Conservation (phyloP, 257 asterid species). For the Penstemon eatonii region DNA sequence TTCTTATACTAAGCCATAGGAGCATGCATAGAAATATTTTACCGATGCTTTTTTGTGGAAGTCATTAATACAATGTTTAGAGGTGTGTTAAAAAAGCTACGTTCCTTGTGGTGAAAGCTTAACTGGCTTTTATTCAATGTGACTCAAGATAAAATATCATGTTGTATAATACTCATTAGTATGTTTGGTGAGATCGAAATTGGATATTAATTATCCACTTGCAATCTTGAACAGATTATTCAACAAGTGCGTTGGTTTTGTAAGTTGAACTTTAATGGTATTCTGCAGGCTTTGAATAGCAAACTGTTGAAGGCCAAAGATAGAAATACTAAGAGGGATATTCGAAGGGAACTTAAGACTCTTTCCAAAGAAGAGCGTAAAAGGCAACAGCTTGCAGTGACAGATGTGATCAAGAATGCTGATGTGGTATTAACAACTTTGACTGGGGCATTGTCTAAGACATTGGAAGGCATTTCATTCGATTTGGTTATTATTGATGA, state of each 20-base stretch:
- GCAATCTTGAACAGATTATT: not conserved
- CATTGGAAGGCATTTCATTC: conserved; percentile 68
- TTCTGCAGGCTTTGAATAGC: conserved; percentile 72
- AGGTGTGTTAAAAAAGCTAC: no score
- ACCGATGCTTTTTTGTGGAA: not conserved
- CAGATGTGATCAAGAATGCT: conserved; percentile 83
- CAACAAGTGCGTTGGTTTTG: not conserved
- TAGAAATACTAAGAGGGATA: conserved; percentile 78
- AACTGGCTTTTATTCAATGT: conserved; percentile 11
- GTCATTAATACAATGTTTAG: not conserved
- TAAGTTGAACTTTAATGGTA: conserved; percentile 20
- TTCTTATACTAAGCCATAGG: conserved; percentile 6
- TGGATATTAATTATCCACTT: conserved; percentile 7
- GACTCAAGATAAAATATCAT: not conserved
- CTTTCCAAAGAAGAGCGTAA: conserved; percentile 90
- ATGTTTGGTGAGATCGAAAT: conserved; percentile 2
- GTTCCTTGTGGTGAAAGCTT: not conserved
- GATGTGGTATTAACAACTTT: conserved; percentile 86
- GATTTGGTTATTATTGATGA: conserved; percentile 94
- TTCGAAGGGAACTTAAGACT: conserved; percentile 80
- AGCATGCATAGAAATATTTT: not conserved
- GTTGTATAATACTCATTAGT: not conserved
- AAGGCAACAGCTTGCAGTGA: conserved; percentile 98
- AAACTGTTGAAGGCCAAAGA: conserved; percentile 90
- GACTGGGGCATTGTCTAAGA: conserved; percentile 84